Percentiles rank a stretch among this genome's conserved stretches.
Conservation (phyloP, 2,329 filamentous ascomycete genomes). For the Diplodia intermedia region DNA sequence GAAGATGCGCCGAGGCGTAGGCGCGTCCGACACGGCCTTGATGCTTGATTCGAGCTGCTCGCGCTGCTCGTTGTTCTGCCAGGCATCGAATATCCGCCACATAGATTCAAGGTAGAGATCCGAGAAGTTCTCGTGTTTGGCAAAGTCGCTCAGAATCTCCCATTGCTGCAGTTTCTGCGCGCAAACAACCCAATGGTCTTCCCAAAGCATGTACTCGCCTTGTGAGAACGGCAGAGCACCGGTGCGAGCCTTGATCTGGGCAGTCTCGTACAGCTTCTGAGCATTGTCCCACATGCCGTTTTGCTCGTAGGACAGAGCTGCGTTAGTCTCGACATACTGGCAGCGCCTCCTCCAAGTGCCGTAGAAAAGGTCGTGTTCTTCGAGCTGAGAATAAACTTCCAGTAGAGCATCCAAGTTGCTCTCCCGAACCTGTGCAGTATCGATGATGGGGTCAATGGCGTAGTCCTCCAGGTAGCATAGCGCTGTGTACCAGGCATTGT, state of each 20-base stretch:
- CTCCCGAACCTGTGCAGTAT: constrained; percentile 84
- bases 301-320: constrained; percentile 95
- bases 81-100: constrained; percentile 95
- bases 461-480: constrained; percentile 88
- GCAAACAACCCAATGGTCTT: constrained; percentile 98
- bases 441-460: constrained; percentile 81
- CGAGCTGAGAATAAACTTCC: constrained; percentile 85
- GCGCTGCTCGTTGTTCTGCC: constrained; percentile 83
- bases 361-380: constrained; percentile 97
- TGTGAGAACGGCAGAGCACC: constrained; percentile 96
- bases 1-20: constrained; percentile 90
- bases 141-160: constrained; percentile 97
- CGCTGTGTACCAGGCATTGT: constrained; percentile 97
- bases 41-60: constrained; percentile 92
- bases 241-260: constrained; percentile 95
- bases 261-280: constrained; percentile 93
- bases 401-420: constrained; percentile 96
- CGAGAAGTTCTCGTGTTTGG: constrained; percentile 98
- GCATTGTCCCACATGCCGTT: constrained; percentile 99
- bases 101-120: constrained; percentile 93
- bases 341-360: constrained; percentile 94
- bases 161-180: constrained; percentile 98
- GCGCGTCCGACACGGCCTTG: constrained; percentile 96
- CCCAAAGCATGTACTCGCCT: constrained; percentile 98
- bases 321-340: constrained; percentile 97